phyloP scores from a whole-genome alignment of 176 grass and related monocot genomes.

The Raddia guianensis region DNA sequence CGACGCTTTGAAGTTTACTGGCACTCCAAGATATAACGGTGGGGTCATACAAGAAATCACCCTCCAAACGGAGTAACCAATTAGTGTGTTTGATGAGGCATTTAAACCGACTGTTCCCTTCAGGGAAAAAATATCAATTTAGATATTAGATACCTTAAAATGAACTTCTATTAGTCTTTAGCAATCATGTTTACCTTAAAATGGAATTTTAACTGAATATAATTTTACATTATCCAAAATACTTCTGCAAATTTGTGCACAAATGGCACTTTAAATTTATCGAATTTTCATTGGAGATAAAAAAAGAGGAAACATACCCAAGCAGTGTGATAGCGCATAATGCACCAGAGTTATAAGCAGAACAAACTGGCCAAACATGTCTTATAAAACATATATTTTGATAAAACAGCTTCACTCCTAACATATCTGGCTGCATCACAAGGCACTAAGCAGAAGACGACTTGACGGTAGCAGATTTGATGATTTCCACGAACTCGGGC shows the following conservation, averaged over 20 bases:
- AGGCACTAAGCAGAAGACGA: slow-evolving; percentile 52
- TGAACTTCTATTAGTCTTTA: too few relatives aligned
- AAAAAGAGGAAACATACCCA: background rate
- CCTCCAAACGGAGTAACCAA: background rate
- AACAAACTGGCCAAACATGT: slow-evolving; percentile 26
- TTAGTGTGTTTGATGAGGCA: background rate
- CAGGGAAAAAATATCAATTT: too few relatives aligned
- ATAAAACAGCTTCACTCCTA: background rate
- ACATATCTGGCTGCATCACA: background rate
- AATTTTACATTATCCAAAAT: background rate
- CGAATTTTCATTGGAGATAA: background rate
- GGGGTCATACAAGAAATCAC: background rate
- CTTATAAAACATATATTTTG: background rate
- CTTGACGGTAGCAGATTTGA: slow-evolving; percentile 72
- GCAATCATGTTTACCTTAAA: too few relatives aligned
- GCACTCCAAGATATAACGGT: background rate
- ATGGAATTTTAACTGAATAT: too few relatives aligned
- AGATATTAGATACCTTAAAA: too few relatives aligned
- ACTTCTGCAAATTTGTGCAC: background rate
- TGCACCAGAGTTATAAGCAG: slow-evolving; percentile 9
- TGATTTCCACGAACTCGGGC: slow-evolving; percentile 88
- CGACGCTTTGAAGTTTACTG: background rate
- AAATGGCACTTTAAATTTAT: background rate
- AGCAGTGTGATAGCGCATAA: background rate
- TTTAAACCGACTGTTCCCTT: too few relatives aligned